Base-by-base conservation (phyloP, 331 rosid genomes). In the Saraca asoca region DNA sequence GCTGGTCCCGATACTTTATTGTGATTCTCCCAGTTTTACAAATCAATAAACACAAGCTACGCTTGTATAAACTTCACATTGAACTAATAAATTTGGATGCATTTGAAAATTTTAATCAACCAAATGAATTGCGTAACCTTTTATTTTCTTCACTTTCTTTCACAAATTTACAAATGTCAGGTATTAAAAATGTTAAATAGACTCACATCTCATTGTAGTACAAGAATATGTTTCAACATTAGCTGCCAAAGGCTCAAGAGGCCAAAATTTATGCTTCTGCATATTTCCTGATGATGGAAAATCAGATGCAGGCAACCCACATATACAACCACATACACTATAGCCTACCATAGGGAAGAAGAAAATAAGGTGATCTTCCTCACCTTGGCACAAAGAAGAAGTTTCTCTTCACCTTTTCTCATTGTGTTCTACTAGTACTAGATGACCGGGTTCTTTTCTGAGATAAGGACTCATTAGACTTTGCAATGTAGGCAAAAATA, bases 401-500 rank as follows among this genome's bases (percentile, higher is more conserved):
- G 35, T 24, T 48, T 16, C 14, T 54, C 62, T 59, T 58, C 12
- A 15, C n/a, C 15, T 45, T 56, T 39, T 62, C 59, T 9, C 52
- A 54, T 16, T n/a, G 43, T 61, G 69, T 80, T 39, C 73, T 69
- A 61, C 38, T 66, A 51, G 72, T 31, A 17, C 34, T 66, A 20
- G 66, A 44, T 62, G 75, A 41, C 49, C 51, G 42, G 42, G 51
- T 54, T 50, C 68, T 69, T 62, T 76, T 67, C 29, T 52, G 74
- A 62, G 76, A 63, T 46, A 69, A 48, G 2, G 51, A 46, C 59
- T 53, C 9, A 58, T 9, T 20, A 46, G 79, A 75, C 74, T 81
- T 82, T 63, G 77, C 81, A 52, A 79, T 44, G 67, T 69, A 49
- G 33, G 71, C 62, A 37, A 78, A 72, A 59, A 75, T 64, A 72